Evolutionary conservation across 768 basidiomycete genomes (phyloP).

Genomic region (Amanita fuliginea): DNA sequence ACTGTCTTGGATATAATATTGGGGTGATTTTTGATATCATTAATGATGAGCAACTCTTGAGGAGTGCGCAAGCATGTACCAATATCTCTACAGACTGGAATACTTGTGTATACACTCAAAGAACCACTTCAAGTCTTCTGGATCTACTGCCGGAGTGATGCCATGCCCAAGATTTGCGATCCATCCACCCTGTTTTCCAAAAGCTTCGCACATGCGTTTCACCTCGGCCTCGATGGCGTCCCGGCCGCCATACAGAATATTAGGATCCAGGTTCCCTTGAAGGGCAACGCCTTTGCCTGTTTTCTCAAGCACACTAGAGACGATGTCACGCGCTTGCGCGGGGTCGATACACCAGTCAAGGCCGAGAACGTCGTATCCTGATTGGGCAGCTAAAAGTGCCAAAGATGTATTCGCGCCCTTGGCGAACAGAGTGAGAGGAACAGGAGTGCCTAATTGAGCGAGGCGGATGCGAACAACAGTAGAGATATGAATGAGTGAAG

Average conservation of each 20-base stretch:
- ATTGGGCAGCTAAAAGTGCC: slow-evolving; percentile 39
- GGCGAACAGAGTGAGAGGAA: slow-evolving; percentile 88
- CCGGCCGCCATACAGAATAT: slow-evolving; percentile 72
- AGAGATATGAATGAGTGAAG: slow-evolving; percentile 66
- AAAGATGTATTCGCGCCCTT: slow-evolving; percentile 85
- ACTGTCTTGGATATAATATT: background rate
- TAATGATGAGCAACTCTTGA: background rate
- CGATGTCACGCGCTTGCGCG: slow-evolving; percentile 49
- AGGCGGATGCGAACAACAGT: slow-evolving; percentile 54
- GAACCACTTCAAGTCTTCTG: slow-evolving; percentile 88
- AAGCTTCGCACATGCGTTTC: slow-evolving; percentile 71
- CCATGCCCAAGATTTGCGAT: slow-evolving; percentile 97
- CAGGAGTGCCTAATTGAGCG: slow-evolving; percentile 35
- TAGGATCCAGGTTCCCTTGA: slow-evolving; percentile 94
- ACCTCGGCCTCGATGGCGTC: slow-evolving; percentile 83
- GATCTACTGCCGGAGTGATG: slow-evolving; percentile 91
- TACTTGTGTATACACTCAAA: slow-evolving; percentile 84
- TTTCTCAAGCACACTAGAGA: slow-evolving; percentile 25
- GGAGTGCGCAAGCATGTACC: background rate
- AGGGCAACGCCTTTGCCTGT: slow-evolving; percentile 38
- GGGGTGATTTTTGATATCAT: background rate
- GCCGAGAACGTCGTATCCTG: slow-evolving; percentile 82
- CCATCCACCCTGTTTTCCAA: slow-evolving; percentile 65
- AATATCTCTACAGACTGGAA: slow-evolving; percentile 24
- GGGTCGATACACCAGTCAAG: slow-evolving; percentile 90